Conservation (phyloP, 202 grass and related monocot genomes). For the Carex arenaria region DNA sequence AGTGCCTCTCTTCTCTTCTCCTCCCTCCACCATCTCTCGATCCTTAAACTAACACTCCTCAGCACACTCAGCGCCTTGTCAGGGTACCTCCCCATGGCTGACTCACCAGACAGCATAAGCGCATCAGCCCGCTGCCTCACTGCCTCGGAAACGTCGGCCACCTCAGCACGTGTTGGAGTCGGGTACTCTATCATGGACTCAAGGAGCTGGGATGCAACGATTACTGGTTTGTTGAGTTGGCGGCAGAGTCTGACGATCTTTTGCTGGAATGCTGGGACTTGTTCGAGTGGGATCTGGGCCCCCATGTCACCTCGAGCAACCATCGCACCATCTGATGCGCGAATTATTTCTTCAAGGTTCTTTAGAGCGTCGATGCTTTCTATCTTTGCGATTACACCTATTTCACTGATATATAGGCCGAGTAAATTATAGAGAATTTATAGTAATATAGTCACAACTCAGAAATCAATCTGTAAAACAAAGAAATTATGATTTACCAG, state of each 20-base stretch:
- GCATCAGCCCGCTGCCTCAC: slow-evolving; percentile 85
- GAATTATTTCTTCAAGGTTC: slow-evolving; percentile 77
- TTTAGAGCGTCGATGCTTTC: slow-evolving; percentile 83
- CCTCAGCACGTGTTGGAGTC: slow-evolving; percentile 88
- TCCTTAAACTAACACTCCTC: slow-evolving; percentile 72
- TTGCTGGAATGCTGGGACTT: slow-evolving; percentile 80
- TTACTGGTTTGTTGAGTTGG: slow-evolving; percentile 91
- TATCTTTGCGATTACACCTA: slow-evolving; percentile 82
- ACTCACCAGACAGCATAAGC: slow-evolving; percentile 95
- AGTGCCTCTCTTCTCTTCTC: slow-evolving; percentile 75
- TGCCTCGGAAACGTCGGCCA: slow-evolving; percentile 90
- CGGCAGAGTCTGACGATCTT: slow-evolving; percentile 85
- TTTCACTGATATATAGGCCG: slow-evolving; percentile 44
- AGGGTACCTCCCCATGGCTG: slow-evolving; percentile 87
- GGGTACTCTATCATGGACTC: slow-evolving; percentile 96
- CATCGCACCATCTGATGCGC: slow-evolving; percentile 85
- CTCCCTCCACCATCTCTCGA: slow-evolving; percentile 93
- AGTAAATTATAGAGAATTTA: background rate
- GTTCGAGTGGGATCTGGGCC: slow-evolving; percentile 86
- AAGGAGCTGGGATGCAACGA: slow-evolving; percentile 85
- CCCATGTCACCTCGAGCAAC: slow-evolving; percentile 94
- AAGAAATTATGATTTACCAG: slow-evolving; percentile 40
- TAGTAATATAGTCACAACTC: background rate
- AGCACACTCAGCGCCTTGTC: slow-evolving; percentile 82
- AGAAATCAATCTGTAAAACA: background rate